phyloP scores from a whole-genome alignment of 495 filamentous ascomycete species.

The Penicillium flavigenum region DNA sequence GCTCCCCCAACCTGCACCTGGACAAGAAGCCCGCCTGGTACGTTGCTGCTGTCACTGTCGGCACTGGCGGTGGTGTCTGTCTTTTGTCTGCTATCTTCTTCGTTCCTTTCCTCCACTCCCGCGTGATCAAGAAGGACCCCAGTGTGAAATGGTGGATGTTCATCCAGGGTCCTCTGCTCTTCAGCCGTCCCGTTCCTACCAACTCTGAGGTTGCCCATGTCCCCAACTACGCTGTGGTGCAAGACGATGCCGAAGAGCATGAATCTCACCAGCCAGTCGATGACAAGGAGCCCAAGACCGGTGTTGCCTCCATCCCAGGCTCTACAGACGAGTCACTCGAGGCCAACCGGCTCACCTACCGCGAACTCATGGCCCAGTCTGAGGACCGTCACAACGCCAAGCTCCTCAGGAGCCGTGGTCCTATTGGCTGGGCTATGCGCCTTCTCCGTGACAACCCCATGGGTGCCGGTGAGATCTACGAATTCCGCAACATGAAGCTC shows the following conservation, averaged over 20 bases:
- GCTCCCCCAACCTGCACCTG: slow-evolving; percentile 55
- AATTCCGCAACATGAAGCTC: slow-evolving; percentile 60
- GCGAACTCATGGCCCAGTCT: slow-evolving; percentile 53
- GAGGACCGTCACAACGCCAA: slow-evolving; percentile 51
- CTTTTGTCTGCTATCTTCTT: slow-evolving; percentile 58
- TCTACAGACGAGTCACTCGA: slow-evolving; percentile 45
- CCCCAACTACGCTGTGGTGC: slow-evolving; percentile 55
- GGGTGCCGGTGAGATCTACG: slow-evolving; percentile 66
- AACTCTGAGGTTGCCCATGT: slow-evolving; percentile 47
- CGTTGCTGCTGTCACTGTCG: slow-evolving; percentile 56
- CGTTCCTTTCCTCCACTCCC: slow-evolving; percentile 55
- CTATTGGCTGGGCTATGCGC: slow-evolving; percentile 72
- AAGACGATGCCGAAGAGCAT: slow-evolving; percentile 38
- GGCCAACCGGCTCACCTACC: slow-evolving; percentile 48
- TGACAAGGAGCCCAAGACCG: slow-evolving; percentile 33
- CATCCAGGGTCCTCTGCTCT: slow-evolving; percentile 53
- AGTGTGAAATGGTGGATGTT: slow-evolving; percentile 55
- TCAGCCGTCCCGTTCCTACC: slow-evolving; percentile 43
- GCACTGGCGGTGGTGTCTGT: slow-evolving; percentile 50
- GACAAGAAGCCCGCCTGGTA: slow-evolving; percentile 56
- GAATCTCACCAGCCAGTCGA: slow-evolving; percentile 28
- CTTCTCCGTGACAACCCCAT: slow-evolving; percentile 65
- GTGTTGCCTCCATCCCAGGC: slow-evolving; percentile 14
- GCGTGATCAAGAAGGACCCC: slow-evolving; percentile 55
- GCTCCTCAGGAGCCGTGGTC: slow-evolving; percentile 56